Evolutionary conservation across 2,329 filamentous ascomycete species (phyloP), one percentile per base, ranked within the genome.

Genomic region (Cercospora berteroae): DNA sequence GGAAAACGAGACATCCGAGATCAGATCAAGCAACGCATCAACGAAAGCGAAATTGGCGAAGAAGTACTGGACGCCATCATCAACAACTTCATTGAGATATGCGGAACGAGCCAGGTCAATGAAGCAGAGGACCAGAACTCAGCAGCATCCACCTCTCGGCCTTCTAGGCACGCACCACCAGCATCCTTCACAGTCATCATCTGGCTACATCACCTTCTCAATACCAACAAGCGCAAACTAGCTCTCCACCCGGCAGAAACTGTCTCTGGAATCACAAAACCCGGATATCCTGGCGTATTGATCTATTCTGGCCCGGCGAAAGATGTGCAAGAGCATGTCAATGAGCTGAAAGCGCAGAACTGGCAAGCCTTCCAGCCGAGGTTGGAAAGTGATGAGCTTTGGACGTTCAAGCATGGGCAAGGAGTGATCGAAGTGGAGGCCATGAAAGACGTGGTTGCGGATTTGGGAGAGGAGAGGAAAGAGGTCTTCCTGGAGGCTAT

Each of bases 351-450:
- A 65, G 72, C 73, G 16, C 76, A 79, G 68, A 82, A 82, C 20
- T 83, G 81, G 81, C 76, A 79, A 55, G 81, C 81, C 0, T 83
- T 83, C 62, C 81, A 83, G 68, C 78, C 83, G 8, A 74, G 81
- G 6, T 75, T 79, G 39, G 81, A 83, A 55, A 75, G 72, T 20
- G 77, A 77, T 4, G 76, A 79, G 63, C 67, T 72, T 25, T 82
- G 81, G 81, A 60, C 65, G 2, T 81, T 83, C 69, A 70, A 65
- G 62, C 80, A 82, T 68, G 79, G 80, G 0, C 63, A 42, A 2
- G 80, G 78, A 0, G 77, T 83, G 8, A 74, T 70, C 33, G 81
- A 83, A 73, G 78, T 82, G 7, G 81, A 83, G 69, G 78, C 72
- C 0, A 82, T 83, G 81, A 77, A 76, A 6, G 81, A 83, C 33